Conservation (phyloP, 345 rosid species). For the Brassica rapa region DNA sequence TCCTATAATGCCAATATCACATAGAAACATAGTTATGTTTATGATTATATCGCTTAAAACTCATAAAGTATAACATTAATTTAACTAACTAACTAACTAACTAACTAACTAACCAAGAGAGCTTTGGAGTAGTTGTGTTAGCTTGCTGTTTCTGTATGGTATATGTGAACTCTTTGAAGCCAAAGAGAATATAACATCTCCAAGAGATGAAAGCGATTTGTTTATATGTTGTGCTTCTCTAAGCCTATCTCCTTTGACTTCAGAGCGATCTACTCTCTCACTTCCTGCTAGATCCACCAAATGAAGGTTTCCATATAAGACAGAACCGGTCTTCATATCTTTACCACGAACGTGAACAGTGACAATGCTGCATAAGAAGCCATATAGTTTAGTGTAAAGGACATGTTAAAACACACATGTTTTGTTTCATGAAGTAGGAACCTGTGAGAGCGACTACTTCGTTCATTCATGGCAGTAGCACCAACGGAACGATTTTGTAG, state of each 20-base stretch:
- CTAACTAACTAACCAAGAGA: conserved; percentile 55
- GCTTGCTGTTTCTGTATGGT: conserved; percentile 98
- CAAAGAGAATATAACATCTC: conserved; percentile 90
- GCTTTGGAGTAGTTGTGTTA: conserved; percentile 90
- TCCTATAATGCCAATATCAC: conserved; percentile 47
- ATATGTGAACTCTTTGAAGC: conserved; percentile 85
- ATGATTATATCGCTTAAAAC: neutral
- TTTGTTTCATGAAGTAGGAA: conserved; percentile 27
- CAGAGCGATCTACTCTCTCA: conserved; percentile 94
- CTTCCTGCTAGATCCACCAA: conserved; percentile 98
- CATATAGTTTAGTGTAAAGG: conserved; percentile 2
- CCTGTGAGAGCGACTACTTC: conserved; percentile 99
- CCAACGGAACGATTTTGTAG: conserved; percentile 71
- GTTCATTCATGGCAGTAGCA: conserved; percentile 82
- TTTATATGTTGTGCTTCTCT: conserved; percentile 97
- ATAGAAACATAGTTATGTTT: conserved; percentile 1
- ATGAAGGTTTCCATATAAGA: conserved; percentile 75
- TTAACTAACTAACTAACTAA: neutral
- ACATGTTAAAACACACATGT: neutral
- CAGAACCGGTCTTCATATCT: conserved; percentile 57
- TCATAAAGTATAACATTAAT: neutral
- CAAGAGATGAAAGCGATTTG: conserved; percentile 89
- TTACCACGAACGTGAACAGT: conserved; percentile 84
- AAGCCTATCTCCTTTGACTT: conserved; percentile 83
- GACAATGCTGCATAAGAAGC: conserved; percentile 59